Evolutionary conservation across 768 basidiomycete genomes (phyloP).

Genomic region (Leucocoprinus sp.): DNA sequence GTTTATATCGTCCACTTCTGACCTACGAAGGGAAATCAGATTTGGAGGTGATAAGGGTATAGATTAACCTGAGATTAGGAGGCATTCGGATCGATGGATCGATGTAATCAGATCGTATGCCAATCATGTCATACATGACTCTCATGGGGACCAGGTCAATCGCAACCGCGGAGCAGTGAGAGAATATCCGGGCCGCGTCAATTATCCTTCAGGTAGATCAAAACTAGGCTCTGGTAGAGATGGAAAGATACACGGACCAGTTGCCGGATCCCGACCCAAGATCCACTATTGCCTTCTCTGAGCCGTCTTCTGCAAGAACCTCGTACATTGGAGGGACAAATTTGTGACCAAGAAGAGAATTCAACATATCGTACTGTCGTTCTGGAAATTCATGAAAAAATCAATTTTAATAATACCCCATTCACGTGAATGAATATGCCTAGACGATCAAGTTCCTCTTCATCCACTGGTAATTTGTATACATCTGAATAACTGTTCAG

Average conservation of each 20-base stretch:
- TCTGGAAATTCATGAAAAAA: slow-evolving; percentile 45
- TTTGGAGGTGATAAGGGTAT: not conserved
- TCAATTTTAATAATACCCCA: too few species aligned
- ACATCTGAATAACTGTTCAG: slow-evolving; percentile 76
- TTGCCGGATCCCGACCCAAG: slow-evolving; percentile 75
- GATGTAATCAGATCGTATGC: not conserved
- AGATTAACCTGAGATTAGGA: slow-evolving; percentile 11
- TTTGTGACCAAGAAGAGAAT: slow-evolving; percentile 50
- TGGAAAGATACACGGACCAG: slow-evolving; percentile 36
- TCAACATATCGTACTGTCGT: slow-evolving; percentile 60
- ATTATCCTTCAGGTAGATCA: slow-evolving; percentile 47
- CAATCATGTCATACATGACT: slow-evolving; percentile 39
- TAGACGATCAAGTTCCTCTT: slow-evolving; percentile 64
- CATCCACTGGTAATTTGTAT: slow-evolving; percentile 72
- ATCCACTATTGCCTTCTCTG: slow-evolving; percentile 59
- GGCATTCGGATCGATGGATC: slow-evolving; percentile 9
- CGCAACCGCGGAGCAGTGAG: slow-evolving; percentile 57
- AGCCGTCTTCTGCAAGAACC: slow-evolving; percentile 48
- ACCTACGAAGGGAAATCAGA: slow-evolving; percentile 33
- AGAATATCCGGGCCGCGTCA: slow-evolving; percentile 66
- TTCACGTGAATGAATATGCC: slow-evolving; percentile 21
- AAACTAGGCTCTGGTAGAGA: not conserved
- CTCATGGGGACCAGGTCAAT: slow-evolving; percentile 81
- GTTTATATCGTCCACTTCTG: slow-evolving; percentile 81
- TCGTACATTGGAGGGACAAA: slow-evolving; percentile 52